These are phyloP conservation scores for Mycena maculata DNA, from an alignment of 768 basidiomycete genomes.

Conservation along the genomic window DNA sequence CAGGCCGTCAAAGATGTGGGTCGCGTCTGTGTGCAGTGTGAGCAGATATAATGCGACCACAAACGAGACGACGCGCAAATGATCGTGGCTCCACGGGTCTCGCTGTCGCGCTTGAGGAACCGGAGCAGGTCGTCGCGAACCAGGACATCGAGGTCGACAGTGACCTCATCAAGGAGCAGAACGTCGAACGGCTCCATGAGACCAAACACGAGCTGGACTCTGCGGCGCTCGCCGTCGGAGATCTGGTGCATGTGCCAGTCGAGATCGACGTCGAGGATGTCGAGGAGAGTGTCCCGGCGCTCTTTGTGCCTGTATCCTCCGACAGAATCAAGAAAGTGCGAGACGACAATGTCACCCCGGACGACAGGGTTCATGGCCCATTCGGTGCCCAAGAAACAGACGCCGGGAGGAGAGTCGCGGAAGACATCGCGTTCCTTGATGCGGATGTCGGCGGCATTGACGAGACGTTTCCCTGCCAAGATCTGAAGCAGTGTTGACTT, in stretches of 20 bases:
- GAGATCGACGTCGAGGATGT: slow-evolving; percentile 89
- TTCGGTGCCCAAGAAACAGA: slow-evolving; percentile 79
- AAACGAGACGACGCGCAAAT: slow-evolving; percentile 66
- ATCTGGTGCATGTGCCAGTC: slow-evolving; percentile 85
- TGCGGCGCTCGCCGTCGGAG: slow-evolving; percentile 93
- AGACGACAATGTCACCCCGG: slow-evolving; percentile 89
- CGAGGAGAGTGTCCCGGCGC: slow-evolving; percentile 84
- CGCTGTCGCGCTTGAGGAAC: slow-evolving; percentile 88
- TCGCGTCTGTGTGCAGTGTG: slow-evolving; percentile 72
- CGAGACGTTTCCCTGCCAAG: slow-evolving; percentile 90
- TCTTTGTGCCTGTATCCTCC: slow-evolving; percentile 96
- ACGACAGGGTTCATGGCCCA: slow-evolving; percentile 98
- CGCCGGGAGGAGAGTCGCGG: slow-evolving; percentile 81
- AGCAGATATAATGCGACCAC: slow-evolving; percentile 11
- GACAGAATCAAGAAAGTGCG: slow-evolving; percentile 96
- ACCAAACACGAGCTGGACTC: slow-evolving; percentile 95
- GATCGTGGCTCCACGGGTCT: slow-evolving; percentile 84
- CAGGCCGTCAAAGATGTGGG: slow-evolving; percentile 96
- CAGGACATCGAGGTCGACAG: slow-evolving; percentile 93
- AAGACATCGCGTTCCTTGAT: slow-evolving; percentile 91
- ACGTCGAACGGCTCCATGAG: slow-evolving; percentile 96
- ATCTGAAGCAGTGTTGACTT: slow-evolving; percentile 97
- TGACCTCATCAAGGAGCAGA: slow-evolving; percentile 92
- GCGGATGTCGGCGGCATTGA: slow-evolving; percentile 69
- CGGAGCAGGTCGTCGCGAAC: slow-evolving; percentile 91